Evolutionary conservation across 306 rosid species (phyloP).

Genomic region (Malus asiatica): DNA sequence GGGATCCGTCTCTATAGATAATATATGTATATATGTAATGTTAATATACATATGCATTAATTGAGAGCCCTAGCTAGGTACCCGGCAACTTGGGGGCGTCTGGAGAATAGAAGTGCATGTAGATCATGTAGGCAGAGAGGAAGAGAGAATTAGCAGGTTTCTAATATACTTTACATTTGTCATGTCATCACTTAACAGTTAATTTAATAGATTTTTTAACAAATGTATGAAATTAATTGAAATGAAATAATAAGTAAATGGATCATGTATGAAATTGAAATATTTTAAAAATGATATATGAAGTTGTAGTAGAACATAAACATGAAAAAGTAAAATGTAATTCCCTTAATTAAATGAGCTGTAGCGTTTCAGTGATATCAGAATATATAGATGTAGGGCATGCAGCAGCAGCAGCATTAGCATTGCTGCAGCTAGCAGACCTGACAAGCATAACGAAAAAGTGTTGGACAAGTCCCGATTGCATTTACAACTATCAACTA

Average conservation of each 20-base stretch:
- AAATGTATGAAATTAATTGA: no score
- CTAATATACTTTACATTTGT: no score
- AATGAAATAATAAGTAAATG: no score
- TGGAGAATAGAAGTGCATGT: background rate
- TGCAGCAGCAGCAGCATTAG: background rate
- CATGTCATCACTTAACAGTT: no score
- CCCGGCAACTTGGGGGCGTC: background rate
- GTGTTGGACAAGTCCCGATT: constrained; percentile 2
- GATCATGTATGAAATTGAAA: no score
- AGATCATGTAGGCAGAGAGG: background rate
- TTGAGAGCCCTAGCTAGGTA: background rate
- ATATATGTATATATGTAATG: no score
- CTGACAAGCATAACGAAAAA: constrained; percentile 27
- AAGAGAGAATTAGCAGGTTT: no score
- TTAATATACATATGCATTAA: background rate
- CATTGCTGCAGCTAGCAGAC: constrained; percentile 5
- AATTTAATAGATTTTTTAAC: no score
- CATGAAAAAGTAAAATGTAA: no score
- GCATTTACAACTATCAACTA: background rate
- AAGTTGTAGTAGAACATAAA: no score
- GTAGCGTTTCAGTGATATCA: background rate
- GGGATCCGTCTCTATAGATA: no score
- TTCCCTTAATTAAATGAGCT: background rate
- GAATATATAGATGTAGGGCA: background rate
- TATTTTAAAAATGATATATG: no score